phyloP scores from a whole-genome alignment of 768 basidiomycete genomes.

The Daedalea quercina region DNA sequence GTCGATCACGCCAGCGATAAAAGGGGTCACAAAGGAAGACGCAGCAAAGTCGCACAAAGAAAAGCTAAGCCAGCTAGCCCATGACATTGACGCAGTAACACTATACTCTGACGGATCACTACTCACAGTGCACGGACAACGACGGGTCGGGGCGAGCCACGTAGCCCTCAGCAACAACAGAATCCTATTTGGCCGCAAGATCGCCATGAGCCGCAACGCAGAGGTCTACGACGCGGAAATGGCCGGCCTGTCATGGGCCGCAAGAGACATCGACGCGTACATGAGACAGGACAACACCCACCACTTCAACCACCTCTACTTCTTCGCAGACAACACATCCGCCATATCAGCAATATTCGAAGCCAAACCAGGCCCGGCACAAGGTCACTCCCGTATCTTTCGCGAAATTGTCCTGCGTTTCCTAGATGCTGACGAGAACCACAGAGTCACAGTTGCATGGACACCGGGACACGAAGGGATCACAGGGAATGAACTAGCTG shows the following conservation, averaged over 20 bases:
- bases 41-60: neutral
- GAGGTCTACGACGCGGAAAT: conserved; percentile 14
- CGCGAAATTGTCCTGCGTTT: neutral
- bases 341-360: conserved; percentile 6
- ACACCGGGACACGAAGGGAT: conserved; percentile 21
- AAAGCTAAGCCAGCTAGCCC: neutral
- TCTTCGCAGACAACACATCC: conserved; percentile 11
- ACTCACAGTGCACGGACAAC: neutral
- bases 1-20: neutral
- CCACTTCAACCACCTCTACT: conserved; percentile 1
- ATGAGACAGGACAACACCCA: neutral
- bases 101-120: conserved; percentile 13
- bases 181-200: neutral
- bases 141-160: neutral
- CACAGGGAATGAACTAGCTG: conserved; percentile 21
- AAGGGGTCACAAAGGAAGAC: neutral
- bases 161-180: neutral
- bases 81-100: neutral
- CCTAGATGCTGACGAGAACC: neutral
- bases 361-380: neutral
- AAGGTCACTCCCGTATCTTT: conserved; percentile 1
- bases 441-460: conserved; percentile 14
- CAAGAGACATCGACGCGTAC: neutral
- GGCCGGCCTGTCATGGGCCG: neutral
- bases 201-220: neutral